Evolutionary conservation across 176 grass and related monocot species (phyloP), one percentile per base, ranked within the genome.

Genomic region (Eremochloa ophiuroides): DNA sequence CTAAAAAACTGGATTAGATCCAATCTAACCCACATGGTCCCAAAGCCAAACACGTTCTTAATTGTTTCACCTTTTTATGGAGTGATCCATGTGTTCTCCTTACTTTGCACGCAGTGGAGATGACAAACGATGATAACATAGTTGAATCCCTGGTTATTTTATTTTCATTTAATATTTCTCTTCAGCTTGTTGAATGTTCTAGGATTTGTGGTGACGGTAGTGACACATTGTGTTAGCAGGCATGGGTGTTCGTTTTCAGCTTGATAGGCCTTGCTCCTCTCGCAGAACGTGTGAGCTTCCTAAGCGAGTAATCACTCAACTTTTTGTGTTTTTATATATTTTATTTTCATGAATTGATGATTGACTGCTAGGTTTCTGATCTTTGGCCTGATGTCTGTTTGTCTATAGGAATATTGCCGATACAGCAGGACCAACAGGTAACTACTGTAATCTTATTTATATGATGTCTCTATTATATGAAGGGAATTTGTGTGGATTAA

Each of bases 211-310:
- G 31, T 63, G 37, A 80, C 5, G 20, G 51, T 55, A 14, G 5
- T 69, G 33, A 44, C 12, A 84, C 80, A 55, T 75, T 75, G 48
- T 31, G 39, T 71, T 25, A 58, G 31, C 79, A 91, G 92, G 79
- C 55, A 15, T 94, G 92, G 92, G 82, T 88, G 26, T 91, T 94
- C 60, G 60, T 73, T n/a, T 89, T 91, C 60, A 94, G 89, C 88
- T 83, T 92, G 46, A 76, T 94, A 65, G 87, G 89, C 35, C 69
- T 94, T 38, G 43, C 55, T 38, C 93, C 93, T 9, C 85, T 94
- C 65, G 89, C 93, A 62, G 93, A 94, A 77, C 89, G 93, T 48
- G 69, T 94, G 55, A 94, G 87, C 87, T 90, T 94, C 75, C 84
- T 94, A 35, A 94, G 86, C 60, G 87, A 94, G 93, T 94, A 86